Conservation (phyloP, 495 filamentous ascomycete species). For the Neurospora terricola region DNA sequence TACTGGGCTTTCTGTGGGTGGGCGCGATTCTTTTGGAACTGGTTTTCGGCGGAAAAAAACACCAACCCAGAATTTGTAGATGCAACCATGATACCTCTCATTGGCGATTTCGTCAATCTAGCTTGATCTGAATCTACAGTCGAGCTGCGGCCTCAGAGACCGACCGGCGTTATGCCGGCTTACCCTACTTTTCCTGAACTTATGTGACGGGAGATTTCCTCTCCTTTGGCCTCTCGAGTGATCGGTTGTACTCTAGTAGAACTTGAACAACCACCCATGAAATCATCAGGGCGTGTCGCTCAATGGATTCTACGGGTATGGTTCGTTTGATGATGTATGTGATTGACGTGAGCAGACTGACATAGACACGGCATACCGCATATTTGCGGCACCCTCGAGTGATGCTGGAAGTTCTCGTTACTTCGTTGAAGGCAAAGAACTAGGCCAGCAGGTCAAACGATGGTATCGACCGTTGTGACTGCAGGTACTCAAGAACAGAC, state of each 20-base stretch:
- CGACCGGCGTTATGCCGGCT: constrained; percentile 53
- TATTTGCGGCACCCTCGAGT: not conserved
- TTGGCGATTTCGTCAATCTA: constrained; percentile 27
- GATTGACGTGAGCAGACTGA: not conserved
- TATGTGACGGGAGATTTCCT: not conserved
- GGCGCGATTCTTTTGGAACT: constrained; percentile 9
- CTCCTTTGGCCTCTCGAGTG: not conserved
- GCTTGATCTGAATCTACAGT: constrained; percentile 38
- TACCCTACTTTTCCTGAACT: constrained; percentile 17
- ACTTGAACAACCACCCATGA: not conserved
- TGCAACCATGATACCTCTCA: constrained; percentile 11
- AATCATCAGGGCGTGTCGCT: not conserved
- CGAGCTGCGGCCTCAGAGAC: constrained; percentile 52
- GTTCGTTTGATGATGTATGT: not conserved
- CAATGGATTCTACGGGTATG: not conserved
- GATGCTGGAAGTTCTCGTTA: not conserved
- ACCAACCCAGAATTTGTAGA: constrained; percentile 10
- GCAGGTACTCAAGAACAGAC: not conserved
- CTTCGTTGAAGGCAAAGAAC: not conserved
- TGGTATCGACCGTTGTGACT: not conserved
- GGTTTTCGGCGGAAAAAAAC: not conserved
- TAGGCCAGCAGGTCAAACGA: no score
- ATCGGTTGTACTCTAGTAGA: not conserved
- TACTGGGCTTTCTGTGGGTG: constrained; percentile 11
- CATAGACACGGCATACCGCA: not conserved